Evolutionary conservation across 2,329 filamentous ascomycete genomes (phyloP).

Genomic region (Fusarium illudens): DNA sequence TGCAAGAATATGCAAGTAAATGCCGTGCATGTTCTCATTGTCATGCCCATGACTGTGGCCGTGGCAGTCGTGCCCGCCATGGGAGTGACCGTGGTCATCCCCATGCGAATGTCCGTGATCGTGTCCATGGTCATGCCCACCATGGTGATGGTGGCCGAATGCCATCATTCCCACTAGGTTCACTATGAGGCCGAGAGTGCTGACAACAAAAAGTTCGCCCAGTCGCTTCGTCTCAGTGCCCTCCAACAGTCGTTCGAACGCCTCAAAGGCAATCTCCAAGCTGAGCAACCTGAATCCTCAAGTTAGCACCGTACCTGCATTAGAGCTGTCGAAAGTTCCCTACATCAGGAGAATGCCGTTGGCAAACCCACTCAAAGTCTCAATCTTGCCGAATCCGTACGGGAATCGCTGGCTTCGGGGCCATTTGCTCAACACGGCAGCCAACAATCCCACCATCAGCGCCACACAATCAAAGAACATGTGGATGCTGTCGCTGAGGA

Average conservation of each 20-base stretch:
- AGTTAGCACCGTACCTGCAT: conserved; percentile 20
- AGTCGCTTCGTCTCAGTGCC: conserved; percentile 85
- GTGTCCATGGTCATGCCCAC: conserved; percentile 48
- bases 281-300: conserved; percentile 75
- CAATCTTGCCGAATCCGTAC: conserved; percentile 96
- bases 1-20: conserved; percentile 93
- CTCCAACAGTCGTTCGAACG: conserved; percentile 84
- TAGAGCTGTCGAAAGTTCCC: conserved; percentile 41
- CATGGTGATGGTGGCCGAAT: conserved; percentile 73
- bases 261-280: conserved; percentile 95
- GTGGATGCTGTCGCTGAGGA: conserved; percentile 98
- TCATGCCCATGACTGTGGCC: conserved; percentile 64
- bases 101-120: conserved; percentile 45
- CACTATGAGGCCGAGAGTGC: conserved; percentile 83
- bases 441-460: conserved; percentile 86
- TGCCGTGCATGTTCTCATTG: conserved; percentile 98
- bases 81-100: conserved; percentile 53
- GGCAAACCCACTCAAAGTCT: conserved; percentile 93
- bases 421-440: conserved; percentile 96
- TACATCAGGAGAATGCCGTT: conserved; percentile 95
- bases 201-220: conserved; percentile 87
- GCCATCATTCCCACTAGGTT: conserved; percentile 92
- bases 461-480: conserved; percentile 99
- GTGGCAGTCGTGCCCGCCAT: conserved; percentile 51
- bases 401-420: conserved; percentile 88